Conservation (phyloP, 768 basidiomycete genomes). For the Leccinum obscurum region DNA sequence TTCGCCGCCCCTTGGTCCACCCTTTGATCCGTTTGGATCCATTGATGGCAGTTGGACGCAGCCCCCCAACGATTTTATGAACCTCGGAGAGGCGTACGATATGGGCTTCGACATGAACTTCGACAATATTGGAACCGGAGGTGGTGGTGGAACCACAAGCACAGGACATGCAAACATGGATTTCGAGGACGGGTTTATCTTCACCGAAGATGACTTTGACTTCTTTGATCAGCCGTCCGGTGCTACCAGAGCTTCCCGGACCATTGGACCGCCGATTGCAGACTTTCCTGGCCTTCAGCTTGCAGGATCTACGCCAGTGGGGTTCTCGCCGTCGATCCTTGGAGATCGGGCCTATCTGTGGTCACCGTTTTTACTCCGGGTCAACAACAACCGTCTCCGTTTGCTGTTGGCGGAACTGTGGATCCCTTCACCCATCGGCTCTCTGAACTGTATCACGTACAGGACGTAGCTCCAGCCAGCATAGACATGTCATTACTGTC, state of each 20-base stretch:
- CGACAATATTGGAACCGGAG: conserved; percentile 35
- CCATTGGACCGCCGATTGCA: conserved; percentile 18
- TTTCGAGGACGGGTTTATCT: conserved; percentile 57
- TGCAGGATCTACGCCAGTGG: conserved; percentile 34
- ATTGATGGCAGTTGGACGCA: conserved; percentile 43
- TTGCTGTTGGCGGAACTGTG: conserved; percentile 27
- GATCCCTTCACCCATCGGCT: conserved; percentile 22
- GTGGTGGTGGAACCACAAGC: conserved; percentile 24
- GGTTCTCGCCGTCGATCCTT: conserved; percentile 35
- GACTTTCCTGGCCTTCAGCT: conserved; percentile 33
- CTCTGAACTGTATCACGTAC: conserved; percentile 24
- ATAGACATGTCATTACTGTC: conserved; percentile 52
- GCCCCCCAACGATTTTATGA: conserved; percentile 37
- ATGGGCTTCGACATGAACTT: conserved; percentile 52
- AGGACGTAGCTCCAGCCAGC: conserved; percentile 29
- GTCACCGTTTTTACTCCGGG: conserved; percentile 22
- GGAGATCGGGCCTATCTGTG: conserved; percentile 29
- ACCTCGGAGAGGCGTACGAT: conserved; percentile 37
- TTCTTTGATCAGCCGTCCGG: conserved; percentile 71
- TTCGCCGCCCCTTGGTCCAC: conserved; percentile 22
- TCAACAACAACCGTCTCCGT: conserved; percentile 32
- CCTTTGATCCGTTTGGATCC: conserved; percentile 46
- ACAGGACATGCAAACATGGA: conserved; percentile 40
- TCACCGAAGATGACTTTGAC: conserved; percentile 85
- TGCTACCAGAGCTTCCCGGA: conserved; percentile 22